A percentile compares a stretch with the other conserved stretches of the same genome.
Conservation (phyloP, 768 basidiomycete species). For the Amyloporia xantha region DNA sequence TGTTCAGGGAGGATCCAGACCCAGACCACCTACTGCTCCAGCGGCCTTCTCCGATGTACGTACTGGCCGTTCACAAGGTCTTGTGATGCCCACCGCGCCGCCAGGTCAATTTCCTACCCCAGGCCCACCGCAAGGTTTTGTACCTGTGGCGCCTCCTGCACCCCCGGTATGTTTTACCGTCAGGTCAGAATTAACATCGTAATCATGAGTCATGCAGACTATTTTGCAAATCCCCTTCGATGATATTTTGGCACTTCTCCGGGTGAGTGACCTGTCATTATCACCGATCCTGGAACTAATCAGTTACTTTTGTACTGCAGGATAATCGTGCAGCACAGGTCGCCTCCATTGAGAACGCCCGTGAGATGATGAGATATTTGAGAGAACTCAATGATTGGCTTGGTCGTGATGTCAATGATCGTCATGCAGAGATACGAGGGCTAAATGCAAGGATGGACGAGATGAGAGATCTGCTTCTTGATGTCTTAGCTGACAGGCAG, state of each 20-base stretch:
- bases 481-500: neutral
- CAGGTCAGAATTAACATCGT: neutral
- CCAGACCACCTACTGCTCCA: neutral
- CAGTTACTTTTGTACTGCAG: constrained; percentile 29
- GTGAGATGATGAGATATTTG: constrained; percentile 79
- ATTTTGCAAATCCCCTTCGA: constrained; percentile 63
- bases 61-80: neutral
- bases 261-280: constrained; percentile 40
- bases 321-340: constrained; percentile 71
- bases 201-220: constrained; percentile 34
- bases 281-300: too few relatives aligned
- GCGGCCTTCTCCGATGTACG: neutral
- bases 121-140: neutral
- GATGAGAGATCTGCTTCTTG: constrained; percentile 26
- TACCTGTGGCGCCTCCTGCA: constrained; percentile 11
- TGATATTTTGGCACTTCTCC: constrained; percentile 60
- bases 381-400: constrained; percentile 72
- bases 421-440: constrained; percentile 64
- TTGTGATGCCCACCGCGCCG: neutral
- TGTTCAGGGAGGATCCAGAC: neutral
- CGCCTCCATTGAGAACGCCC: constrained; percentile 72
- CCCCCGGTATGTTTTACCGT: constrained; percentile 41
- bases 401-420: constrained; percentile 69
- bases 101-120: neutral
- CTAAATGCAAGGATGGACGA: constrained; percentile 57